A percentile compares a stretch with the other conserved stretches of the same genome.
Conservation (phyloP, 208 protist genomes). For the Pavlovales sp. region DNA sequence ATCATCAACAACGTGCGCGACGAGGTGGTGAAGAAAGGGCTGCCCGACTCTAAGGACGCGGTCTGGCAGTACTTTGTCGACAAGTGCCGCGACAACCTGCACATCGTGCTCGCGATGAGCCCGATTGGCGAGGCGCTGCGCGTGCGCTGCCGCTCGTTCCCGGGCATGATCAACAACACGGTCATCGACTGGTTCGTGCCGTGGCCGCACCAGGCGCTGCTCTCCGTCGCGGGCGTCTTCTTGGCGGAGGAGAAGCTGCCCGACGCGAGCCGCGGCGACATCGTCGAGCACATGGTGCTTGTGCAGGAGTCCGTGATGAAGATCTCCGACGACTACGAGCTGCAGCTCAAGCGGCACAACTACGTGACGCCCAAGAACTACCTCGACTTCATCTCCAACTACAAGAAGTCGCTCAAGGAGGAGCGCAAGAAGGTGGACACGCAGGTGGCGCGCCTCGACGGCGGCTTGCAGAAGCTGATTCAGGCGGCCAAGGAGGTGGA, state of each 20-base stretch:
- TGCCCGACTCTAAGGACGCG: constrained; percentile 85
- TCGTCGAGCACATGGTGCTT: constrained; percentile 90
- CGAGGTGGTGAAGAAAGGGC: constrained; percentile 74
- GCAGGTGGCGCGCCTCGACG: constrained; percentile 85
- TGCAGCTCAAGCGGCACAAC: constrained; percentile 86
- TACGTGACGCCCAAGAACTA: constrained; percentile 99
- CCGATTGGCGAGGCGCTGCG: constrained; percentile 89
- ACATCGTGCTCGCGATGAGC: constrained; percentile 97
- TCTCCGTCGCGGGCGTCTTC: constrained; percentile 78
- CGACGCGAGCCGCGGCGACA: constrained; percentile 65
- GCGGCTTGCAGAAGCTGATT: constrained; percentile 91
- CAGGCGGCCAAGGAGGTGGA: constrained; percentile 89
- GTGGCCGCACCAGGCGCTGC: constrained; percentile 92
- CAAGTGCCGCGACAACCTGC: constrained; percentile 93
- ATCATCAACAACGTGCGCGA: constrained; percentile 82
- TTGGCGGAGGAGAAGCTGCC: constrained; percentile 80
- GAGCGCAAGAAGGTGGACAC: constrained; percentile 86
- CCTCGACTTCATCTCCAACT: constrained; percentile 94
- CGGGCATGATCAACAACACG: constrained; percentile 95
- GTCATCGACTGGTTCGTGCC: constrained; percentile 98
- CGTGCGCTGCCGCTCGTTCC: constrained; percentile 92
- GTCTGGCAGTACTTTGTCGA: constrained; percentile 94
- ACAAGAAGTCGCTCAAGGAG: constrained; percentile 81
- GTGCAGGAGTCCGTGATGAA: constrained; percentile 84
- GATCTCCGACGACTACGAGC: constrained; percentile 78